These are phyloP conservation scores for Colletotrichum orchidophilum DNA, from an alignment of 2,329 filamentous ascomycete genomes.

Conservation along the genomic window DNA sequence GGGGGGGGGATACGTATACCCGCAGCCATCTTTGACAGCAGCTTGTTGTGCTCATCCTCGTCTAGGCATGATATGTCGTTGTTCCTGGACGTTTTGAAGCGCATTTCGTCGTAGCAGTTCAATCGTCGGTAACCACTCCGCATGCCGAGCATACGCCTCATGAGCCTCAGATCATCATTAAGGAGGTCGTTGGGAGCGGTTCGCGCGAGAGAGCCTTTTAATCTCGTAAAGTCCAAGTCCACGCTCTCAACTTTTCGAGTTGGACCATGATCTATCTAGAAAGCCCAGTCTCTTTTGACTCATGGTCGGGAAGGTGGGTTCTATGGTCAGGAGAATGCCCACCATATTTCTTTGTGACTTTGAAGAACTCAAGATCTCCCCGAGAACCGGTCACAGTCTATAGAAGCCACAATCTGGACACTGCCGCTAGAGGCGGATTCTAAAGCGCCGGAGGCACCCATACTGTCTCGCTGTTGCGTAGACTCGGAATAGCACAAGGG, in stretches of 20 bases:
- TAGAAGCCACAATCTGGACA: slow-evolving; percentile 53
- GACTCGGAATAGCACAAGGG: slow-evolving; percentile 22
- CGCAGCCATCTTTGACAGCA: slow-evolving; percentile 59
- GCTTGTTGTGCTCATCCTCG: slow-evolving; percentile 50
- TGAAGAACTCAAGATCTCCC: slow-evolving; percentile 47
- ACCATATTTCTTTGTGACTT: slow-evolving; percentile 47
- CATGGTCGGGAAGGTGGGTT: no score
- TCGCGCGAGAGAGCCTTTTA: slow-evolving; percentile 32
- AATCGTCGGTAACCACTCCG: slow-evolving; percentile 48
- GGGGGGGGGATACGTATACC: slow-evolving; percentile 48
- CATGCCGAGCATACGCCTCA: slow-evolving; percentile 48
- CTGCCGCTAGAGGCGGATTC: slow-evolving; percentile 46
- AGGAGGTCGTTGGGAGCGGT: slow-evolving; percentile 34
- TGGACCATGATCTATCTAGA: no score
- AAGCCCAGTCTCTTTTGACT: no score
- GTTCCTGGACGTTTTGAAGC: slow-evolving; percentile 61
- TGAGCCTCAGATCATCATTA: slow-evolving; percentile 28
- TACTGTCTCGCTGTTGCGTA: slow-evolving; percentile 41
- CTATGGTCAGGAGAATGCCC: not conserved
- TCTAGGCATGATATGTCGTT: slow-evolving; percentile 62
- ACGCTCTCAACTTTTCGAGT: no score
- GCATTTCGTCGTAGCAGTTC: slow-evolving; percentile 57
- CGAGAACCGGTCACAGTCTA: slow-evolving; percentile 41
- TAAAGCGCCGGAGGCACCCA: slow-evolving; percentile 49
- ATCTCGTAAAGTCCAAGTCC: no score